Base-by-base conservation (phyloP, 495 filamentous ascomycete species). In the Tuber aestivum region DNA sequence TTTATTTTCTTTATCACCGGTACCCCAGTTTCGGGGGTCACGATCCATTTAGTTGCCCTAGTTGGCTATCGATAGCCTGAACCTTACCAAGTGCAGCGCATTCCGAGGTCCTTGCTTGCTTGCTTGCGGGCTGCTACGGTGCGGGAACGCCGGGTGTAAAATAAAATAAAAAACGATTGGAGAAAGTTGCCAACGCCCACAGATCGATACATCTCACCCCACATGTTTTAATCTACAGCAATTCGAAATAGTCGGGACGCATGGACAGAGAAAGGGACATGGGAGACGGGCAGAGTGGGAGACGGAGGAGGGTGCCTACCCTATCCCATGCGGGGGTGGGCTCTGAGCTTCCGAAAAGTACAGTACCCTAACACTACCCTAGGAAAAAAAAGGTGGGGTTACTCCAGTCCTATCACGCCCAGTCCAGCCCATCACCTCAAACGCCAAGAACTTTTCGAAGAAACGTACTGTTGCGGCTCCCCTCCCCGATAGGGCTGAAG, bases 401-500 rank as follows among this genome's bases (percentile, higher is more conserved):
- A 65, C 27, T 65, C 56, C 27, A 35, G 56, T 65, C 56, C 56
- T 61, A 61, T 61, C 27, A 42, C 14, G 14, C 2, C 16, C 32
- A n/a, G 27, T 35, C 56, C 12, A 65, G 27, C 27, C 56, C 56
- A 65, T 27, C 56, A 35, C 18, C 56, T 65, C 56, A 65, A 65
- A 65, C 56, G 56, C 56, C 56, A 65, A 65, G 56, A 65, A 35
- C 27, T 32, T 65, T 65, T 6, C 3, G 56, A 65, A 35, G 56
- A 65, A 65, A 65, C 27, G 27, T 12, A 65, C 27, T 32, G 82
- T 65, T 82, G 80, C 38, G 78, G 78, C 78, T 79, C 78, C 78
- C 78, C 78, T 79, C 78, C 78, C 78, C 73, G 72, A 79, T 79
- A 79, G 78, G 78, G 78, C 78, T 79, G 78, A 79, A 61, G 27